A percentile compares a stretch with the other conserved stretches of the same genome.
Conservation (phyloP, 306 rosid genomes). For the Glycine soja region DNA sequence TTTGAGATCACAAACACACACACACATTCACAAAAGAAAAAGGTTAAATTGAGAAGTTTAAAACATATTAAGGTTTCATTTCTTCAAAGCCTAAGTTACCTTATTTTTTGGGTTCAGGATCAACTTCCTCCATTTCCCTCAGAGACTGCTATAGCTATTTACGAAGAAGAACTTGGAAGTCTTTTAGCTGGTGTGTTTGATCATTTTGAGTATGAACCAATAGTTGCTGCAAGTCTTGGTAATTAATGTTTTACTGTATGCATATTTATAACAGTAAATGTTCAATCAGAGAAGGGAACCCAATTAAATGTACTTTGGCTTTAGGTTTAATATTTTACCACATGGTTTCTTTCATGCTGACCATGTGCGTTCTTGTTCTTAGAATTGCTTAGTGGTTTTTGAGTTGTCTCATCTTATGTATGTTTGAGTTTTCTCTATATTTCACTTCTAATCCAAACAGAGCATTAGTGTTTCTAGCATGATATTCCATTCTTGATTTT, state of each 20-base stretch:
- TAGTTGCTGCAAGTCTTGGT: slow-evolving; percentile 99
- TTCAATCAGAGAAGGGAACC: slow-evolving; percentile 32
- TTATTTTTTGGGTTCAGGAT: slow-evolving; percentile 66
- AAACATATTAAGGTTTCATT: slow-evolving; percentile 32
- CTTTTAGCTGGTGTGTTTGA: slow-evolving; percentile 74
- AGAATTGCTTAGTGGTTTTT: slow-evolving; percentile 13
- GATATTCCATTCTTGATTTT: slow-evolving; percentile 34
- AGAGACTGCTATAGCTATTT: slow-evolving; percentile 77
- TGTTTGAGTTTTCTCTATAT: neutral
- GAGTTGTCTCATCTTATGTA: slow-evolving; percentile 4
- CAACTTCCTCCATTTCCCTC: slow-evolving; percentile 99
- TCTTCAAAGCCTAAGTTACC: slow-evolving; percentile 44
- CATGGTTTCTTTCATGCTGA: slow-evolving; percentile 99
- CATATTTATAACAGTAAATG: slow-evolving; percentile 22
- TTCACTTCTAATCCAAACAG: neutral
- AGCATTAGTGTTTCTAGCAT: neutral
- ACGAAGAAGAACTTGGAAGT: slow-evolving; percentile 94
- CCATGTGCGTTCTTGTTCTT: slow-evolving; percentile 68
- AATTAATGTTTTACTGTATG: slow-evolving; percentile 48
- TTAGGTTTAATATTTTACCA: slow-evolving; percentile 63
- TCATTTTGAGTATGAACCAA: slow-evolving; percentile 89
- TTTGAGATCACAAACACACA: neutral
- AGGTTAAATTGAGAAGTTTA: neutral
- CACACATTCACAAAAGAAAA: neutral
- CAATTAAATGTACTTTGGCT: slow-evolving; percentile 27